Evolutionary conservation across 345 rosid genomes (phyloP).

Genomic region (Hibiscus trionum): DNA sequence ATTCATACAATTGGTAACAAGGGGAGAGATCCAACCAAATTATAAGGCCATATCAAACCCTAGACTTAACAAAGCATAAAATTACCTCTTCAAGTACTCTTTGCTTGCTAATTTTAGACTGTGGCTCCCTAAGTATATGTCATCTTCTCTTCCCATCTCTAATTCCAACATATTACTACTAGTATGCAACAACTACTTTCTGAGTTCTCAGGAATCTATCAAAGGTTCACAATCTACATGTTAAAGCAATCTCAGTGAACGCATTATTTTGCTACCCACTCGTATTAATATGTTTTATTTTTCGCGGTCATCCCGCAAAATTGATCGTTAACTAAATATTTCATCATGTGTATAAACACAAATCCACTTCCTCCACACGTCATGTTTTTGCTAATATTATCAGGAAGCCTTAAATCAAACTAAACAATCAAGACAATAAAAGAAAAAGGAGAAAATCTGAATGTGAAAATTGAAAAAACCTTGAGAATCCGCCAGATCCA

Average conservation of each 20-base stretch:
- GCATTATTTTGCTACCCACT: background rate
- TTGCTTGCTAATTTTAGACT: background rate
- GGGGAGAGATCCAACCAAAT: background rate
- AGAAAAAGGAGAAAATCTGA: background rate
- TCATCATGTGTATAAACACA: background rate
- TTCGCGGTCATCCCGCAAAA: background rate
- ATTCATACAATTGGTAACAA: background rate
- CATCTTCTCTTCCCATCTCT: background rate
- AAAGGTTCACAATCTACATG: background rate
- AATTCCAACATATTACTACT: background rate
- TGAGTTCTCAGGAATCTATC: background rate
- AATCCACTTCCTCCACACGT: background rate
- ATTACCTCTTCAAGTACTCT: background rate
- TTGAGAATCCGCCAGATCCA: conserved; percentile 92
- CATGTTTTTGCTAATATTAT: background rate
- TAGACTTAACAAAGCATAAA: background rate
- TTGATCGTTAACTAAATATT: background rate
- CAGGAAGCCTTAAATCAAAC: background rate
- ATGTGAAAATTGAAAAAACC: conserved; percentile 32
- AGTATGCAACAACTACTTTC: background rate
- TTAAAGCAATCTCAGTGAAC: background rate
- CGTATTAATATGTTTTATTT: background rate
- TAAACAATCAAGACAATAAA: background rate
- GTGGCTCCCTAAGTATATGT: background rate
- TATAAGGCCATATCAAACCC: background rate